Conservation (phyloP, 768 basidiomycete genomes). For the Lentinula lateritia region DNA sequence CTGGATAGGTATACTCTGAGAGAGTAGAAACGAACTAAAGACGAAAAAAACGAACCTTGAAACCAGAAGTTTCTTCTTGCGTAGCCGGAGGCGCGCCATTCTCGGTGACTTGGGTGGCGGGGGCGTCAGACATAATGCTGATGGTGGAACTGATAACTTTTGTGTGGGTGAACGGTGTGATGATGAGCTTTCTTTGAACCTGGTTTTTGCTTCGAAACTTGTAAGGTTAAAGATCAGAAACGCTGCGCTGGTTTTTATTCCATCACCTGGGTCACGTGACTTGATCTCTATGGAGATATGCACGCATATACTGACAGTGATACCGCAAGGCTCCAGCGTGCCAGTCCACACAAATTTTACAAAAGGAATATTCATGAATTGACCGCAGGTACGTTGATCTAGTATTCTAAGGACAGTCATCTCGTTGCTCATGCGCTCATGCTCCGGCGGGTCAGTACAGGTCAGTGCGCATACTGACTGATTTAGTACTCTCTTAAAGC, state of each 20-base stretch:
- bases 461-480: too few relatives aligned
- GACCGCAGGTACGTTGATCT: too few relatives aligned
- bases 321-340: too few relatives aligned
- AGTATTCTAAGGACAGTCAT: too few relatives aligned
- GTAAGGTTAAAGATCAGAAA: constrained; percentile 58
- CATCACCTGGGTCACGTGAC: constrained; percentile 10
- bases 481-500: too few relatives aligned
- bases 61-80: constrained; percentile 75
- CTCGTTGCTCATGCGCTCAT: too few relatives aligned
- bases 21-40: constrained; percentile 9
- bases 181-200: constrained; percentile 72
- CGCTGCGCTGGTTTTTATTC: constrained; percentile 8
- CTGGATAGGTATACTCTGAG: constrained; percentile 30
- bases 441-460: too few relatives aligned
- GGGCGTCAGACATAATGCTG: constrained; percentile 85
- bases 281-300: neutral
- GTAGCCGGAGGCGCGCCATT: constrained; percentile 80
- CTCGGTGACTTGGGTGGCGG: constrained; percentile 76
- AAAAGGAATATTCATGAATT: too few relatives aligned
- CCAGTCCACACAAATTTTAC: too few relatives aligned
- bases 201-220: constrained; percentile 81
- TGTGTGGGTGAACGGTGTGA: constrained; percentile 37
- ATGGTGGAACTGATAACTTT: constrained; percentile 49
- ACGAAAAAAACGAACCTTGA: constrained; percentile 55
- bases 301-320: too few relatives aligned